phyloP scores from a whole-genome alignment of 1,139 yeast genomes.

The Candida tropicalis region DNA sequence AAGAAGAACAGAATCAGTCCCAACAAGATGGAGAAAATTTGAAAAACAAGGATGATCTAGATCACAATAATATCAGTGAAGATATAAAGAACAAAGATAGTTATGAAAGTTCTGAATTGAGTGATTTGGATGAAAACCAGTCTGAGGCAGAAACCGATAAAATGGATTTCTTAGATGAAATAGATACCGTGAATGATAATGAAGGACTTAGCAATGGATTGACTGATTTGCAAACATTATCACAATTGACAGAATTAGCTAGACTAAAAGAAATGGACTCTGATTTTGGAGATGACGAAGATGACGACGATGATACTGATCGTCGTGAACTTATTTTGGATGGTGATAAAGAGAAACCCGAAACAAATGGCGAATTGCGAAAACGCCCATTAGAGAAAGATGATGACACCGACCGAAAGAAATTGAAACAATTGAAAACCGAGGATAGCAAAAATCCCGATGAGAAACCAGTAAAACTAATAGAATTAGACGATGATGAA shows the following conservation, averaged over 20 bases:
- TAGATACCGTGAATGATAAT: constrained; percentile 10
- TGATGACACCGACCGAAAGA: constrained; percentile 10
- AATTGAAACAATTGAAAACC: constrained; percentile 10
- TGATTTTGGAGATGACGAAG: constrained; percentile 20
- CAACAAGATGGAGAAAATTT: constrained; percentile 4
- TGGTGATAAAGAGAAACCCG: constrained; percentile 4
- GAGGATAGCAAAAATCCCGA: constrained; percentile 18
- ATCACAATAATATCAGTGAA: constrained; percentile 3
- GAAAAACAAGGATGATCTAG: constrained; percentile 1
- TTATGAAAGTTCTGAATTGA: constrained; percentile 48
- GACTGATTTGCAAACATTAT: constrained; percentile 43
- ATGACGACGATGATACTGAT: constrained; percentile 8
- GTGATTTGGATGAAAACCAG: constrained; percentile 65
- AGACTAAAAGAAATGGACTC: constrained; percentile 43
- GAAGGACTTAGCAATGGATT: constrained; percentile 16
- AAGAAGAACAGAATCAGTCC: background rate
- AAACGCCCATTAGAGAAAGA: constrained; percentile 3
- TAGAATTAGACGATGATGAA: constrained; percentile 21
- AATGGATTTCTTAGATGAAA: constrained; percentile 57
- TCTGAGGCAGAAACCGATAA: constrained; percentile 83
- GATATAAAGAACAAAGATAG: constrained; percentile 19
- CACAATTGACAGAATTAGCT: constrained; percentile 45
- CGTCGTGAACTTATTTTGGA: constrained; percentile 2
- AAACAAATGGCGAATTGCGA: constrained; percentile 8
- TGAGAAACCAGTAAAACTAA: constrained; percentile 18